Evolutionary conservation across 345 rosid genomes (phyloP).

Genomic region (Lenwebbia sp.): DNA sequence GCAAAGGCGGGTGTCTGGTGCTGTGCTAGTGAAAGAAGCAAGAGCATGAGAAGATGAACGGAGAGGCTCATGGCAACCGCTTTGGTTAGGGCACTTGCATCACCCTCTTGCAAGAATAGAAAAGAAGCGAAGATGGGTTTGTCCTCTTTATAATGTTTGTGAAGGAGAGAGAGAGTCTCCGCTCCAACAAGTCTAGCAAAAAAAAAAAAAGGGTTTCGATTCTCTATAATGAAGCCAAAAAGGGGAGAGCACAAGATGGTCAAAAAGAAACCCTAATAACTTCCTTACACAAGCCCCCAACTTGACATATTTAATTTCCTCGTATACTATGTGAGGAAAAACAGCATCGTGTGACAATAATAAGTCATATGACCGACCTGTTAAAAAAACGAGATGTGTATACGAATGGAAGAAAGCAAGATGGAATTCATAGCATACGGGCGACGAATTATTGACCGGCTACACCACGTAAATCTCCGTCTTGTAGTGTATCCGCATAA

Average conservation of each 20-base stretch:
- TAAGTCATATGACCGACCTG: too few species aligned
- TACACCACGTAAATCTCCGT: rapidly evolving
- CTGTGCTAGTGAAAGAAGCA: constrained; percentile 8
- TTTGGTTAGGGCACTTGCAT: background rate
- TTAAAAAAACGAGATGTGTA: background rate
- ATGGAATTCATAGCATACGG: background rate
- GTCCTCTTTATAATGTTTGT: background rate
- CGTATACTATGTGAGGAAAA: background rate
- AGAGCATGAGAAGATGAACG: background rate
- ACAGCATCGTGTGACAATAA: too few species aligned
- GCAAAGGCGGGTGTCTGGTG: constrained; percentile 22
- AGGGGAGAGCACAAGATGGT: background rate
- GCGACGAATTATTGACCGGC: background rate
- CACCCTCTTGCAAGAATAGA: background rate
- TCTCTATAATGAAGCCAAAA: background rate
- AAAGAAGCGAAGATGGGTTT: background rate
- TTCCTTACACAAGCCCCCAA: background rate
- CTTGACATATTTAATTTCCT: background rate
- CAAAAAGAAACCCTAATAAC: background rate
- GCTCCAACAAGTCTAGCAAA: too few species aligned
- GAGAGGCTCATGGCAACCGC: background rate
- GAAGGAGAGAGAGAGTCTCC: too few species aligned
- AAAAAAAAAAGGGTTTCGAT: background rate
- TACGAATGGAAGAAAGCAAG: background rate
- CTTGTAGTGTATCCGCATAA: background rate